Percentiles rank a stretch among this genome's conserved stretches.
phyloP scores from a whole-genome alignment of 2,329 filamentous ascomycete species.

The Thermothelomyces thermophilus region DNA sequence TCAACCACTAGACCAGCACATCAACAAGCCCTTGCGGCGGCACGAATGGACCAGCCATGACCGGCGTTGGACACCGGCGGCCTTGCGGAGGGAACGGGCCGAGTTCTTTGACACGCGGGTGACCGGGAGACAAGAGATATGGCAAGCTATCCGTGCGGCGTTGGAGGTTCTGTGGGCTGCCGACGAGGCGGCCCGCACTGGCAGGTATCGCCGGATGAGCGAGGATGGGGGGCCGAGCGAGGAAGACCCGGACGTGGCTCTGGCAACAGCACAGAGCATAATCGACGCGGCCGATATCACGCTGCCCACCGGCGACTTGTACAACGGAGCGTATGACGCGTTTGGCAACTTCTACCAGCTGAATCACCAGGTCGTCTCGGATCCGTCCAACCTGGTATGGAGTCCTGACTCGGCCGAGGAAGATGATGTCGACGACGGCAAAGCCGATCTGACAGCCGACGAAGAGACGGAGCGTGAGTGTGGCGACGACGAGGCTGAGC shows the following conservation, averaged over 20 bases:
- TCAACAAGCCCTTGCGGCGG: constrained; percentile 60
- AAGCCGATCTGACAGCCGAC: constrained; percentile 18
- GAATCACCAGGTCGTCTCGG: constrained; percentile 60
- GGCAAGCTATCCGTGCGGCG: constrained; percentile 66
- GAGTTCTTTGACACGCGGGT: constrained; percentile 92
- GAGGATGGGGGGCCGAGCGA: constrained; percentile 27
- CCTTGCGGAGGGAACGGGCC: constrained; percentile 62
- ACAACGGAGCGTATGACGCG: constrained; percentile 65
- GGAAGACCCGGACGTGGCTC: constrained; percentile 34
- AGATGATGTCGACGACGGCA: constrained; percentile 19
- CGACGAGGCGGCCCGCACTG: constrained; percentile 28
- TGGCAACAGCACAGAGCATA: constrained; percentile 71
- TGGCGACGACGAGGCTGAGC: constrained; percentile 20
- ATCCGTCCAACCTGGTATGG: constrained; percentile 52
- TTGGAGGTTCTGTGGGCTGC: constrained; percentile 61
- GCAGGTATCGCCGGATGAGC: constrained; percentile 14
- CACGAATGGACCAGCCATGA: constrained; percentile 60
- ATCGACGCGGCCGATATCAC: constrained; percentile 72
- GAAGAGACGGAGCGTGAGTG: constrained; percentile 20
- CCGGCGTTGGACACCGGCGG: constrained; percentile 61
- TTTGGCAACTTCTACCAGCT: constrained; percentile 64
- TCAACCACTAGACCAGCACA: constrained; percentile 53
- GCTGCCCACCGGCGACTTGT: constrained; percentile 64
- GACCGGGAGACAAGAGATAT: constrained; percentile 69
- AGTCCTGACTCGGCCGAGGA: constrained; percentile 20